Evolutionary conservation across 2,329 filamentous ascomycete genomes (phyloP).

Genomic region (Berkeleyomyces rouxiae): DNA sequence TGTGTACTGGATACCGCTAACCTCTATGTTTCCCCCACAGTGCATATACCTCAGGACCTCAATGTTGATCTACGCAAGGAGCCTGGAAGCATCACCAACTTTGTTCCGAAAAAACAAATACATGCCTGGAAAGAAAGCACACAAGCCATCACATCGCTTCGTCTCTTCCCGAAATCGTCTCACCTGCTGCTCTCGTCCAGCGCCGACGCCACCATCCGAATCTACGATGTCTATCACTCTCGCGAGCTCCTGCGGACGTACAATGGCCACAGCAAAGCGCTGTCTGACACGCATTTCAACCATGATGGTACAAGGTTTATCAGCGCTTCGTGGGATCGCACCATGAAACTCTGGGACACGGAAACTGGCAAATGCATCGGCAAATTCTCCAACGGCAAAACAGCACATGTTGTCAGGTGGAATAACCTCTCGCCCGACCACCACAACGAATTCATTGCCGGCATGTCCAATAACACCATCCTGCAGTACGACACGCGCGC

Average conservation of each 20-base stretch:
- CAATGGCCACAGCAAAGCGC: conserved; percentile 72
- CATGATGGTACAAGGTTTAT: conserved; percentile 69
- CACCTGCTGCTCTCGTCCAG: conserved; percentile 81
- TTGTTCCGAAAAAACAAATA: conserved; percentile 82
- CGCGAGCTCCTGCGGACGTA: conserved; percentile 82
- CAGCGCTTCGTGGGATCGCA: conserved; percentile 80
- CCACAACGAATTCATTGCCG: conserved; percentile 79
- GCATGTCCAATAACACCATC: conserved; percentile 98
- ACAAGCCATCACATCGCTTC: conserved; percentile 73
- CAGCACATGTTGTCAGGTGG: conserved; percentile 86
- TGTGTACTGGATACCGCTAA: neutral
- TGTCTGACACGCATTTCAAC: conserved; percentile 84
- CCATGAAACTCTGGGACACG: conserved; percentile 97
- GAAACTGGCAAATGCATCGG: conserved; percentile 80
- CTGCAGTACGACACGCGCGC: conserved; percentile 85
- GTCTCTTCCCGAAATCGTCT: conserved; percentile 76
- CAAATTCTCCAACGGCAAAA: conserved; percentile 86
- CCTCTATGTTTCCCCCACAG: neutral
- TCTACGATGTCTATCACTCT: conserved; percentile 88
- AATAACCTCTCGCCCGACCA: conserved; percentile 71
- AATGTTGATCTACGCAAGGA: conserved; percentile 76
- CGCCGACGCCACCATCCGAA: conserved; percentile 77
- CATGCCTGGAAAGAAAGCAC: conserved; percentile 75
- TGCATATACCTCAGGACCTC: conserved; percentile 89
- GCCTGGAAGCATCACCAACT: conserved; percentile 66